Evolutionary conservation across 192 early-diverging fungal genomes (phyloP), one percentile per base, ranked within the genome.

Genomic region (Pilaira anomala): DNA sequence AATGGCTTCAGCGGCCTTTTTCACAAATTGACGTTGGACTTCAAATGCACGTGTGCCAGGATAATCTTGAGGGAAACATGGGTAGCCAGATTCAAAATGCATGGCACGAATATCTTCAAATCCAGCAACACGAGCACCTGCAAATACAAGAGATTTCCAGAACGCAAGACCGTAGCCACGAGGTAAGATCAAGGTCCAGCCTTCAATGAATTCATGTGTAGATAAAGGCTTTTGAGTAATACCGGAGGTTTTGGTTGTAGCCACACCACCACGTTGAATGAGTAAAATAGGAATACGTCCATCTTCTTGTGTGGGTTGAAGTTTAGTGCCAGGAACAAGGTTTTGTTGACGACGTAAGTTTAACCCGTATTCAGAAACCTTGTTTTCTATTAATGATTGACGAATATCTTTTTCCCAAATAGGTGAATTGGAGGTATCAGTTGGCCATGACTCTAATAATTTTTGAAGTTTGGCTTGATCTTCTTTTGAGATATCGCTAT

Each of bases 91-190:
- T 75, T 98, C 95, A 52, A 93, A 92, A 51, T 87, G 82, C 41
- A 91, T 66, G 44, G 78, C 79, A 42, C 82, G 72, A 0, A 85
- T 74, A 60, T 98, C 94, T 6, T 85, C 69, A 28, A 90, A 67
- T 0, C 95, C 95, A 28, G 85, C 87, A 3, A 86, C 85, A 51
- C 91, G 81, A 1, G 89, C 91, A 12, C 96, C 96, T 1, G 91
- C 91, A 79, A 93, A 96, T 18, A 90, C 75, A 19, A 98, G 78
- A 14, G 86, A 81, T 74, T 91, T 87, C 94, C 93, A 97, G 63
- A 98, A 85, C 9, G 84, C 64, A 78, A 91, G 89, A 7, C 84
- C 94, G 88, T 89, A 94, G 0, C 87, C 86, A n/a, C 78, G 74
- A 13, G 93, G 91, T 7, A 94, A 69, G 28, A 96, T 70, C 18